Evolutionary conservation across 2,329 filamentous ascomycete genomes (phyloP).

Genomic region (Aureobasidium pullulans): DNA sequence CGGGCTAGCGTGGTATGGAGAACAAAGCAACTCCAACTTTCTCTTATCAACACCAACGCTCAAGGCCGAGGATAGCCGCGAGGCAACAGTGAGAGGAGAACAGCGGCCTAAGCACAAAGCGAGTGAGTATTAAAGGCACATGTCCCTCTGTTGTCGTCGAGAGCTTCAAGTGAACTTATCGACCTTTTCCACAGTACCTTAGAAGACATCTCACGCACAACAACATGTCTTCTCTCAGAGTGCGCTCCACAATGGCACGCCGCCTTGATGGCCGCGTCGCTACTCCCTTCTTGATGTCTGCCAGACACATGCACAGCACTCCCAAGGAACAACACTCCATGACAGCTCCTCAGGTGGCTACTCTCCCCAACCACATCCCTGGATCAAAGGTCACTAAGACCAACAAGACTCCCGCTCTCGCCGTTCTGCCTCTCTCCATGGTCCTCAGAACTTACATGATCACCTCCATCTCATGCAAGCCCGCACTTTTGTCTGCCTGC

Average conservation of each 20-base stretch:
- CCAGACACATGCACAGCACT: conserved; percentile 12
- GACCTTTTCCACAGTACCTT: background rate
- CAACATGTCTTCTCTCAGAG: conserved; percentile 11
- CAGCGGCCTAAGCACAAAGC: background rate
- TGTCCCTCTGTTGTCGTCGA: background rate
- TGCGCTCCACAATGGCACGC: conserved; percentile 8
- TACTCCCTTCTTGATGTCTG: conserved; percentile 5
- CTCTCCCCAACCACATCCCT: background rate
- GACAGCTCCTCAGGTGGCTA: background rate
- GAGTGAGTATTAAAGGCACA: conserved; percentile 4
- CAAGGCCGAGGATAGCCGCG: conserved; percentile 9
- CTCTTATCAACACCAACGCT: conserved; percentile 8
- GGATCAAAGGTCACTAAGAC: conserved; percentile 10
- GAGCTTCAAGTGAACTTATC: conserved; percentile 1
- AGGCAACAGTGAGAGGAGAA: conserved; percentile 1
- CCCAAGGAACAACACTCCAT: background rate
- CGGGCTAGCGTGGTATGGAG: background rate
- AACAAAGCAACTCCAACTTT: conserved; percentile 2
- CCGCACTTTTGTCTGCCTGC: conserved; percentile 60
- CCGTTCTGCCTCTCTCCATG: conserved; percentile 58
- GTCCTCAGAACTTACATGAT: conserved; percentile 64
- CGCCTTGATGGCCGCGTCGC: conserved; percentile 10
- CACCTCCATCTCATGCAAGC: conserved; percentile 63
- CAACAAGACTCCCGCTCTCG: conserved; percentile 41
- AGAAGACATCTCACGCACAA: background rate